Percentiles rank a stretch among this genome's conserved stretches.
Conservation (phyloP, 257 asterid species). For the Gentiana macrophylla region DNA sequence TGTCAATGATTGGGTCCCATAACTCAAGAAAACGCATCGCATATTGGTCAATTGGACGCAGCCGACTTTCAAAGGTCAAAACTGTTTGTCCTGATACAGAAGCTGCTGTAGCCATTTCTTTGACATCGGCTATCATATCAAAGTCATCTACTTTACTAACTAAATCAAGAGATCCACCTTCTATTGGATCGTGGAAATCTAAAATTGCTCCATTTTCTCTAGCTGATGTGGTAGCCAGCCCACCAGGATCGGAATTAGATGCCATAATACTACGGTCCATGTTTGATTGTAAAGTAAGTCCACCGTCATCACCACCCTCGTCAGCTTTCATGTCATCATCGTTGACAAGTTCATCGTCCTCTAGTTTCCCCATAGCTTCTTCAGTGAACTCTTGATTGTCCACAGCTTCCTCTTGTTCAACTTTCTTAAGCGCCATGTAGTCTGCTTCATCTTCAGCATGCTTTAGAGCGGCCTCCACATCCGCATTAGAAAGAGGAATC, state of each 20-base stretch:
- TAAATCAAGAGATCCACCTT: constrained; percentile 36
- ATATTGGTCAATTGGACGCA: constrained; percentile 91
- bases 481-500: constrained; percentile 55
- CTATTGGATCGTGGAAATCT: constrained; percentile 33
- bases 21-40: constrained; percentile 81
- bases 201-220: constrained; percentile 22
- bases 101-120: constrained; percentile 97
- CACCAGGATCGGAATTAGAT: constrained; percentile 27
- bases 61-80: constrained; percentile 74
- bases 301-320: constrained; percentile 43
- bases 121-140: constrained; percentile 94
- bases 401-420: constrained; percentile 98
- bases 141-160: constrained; percentile 69
- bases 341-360: constrained; percentile 81
- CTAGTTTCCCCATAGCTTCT: constrained; percentile 74
- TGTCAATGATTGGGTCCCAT: constrained; percentile 93
- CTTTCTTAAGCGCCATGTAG: constrained; percentile 96
- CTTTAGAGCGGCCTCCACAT: constrained; percentile 94
- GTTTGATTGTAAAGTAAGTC: constrained; percentile 9
- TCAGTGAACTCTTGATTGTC: constrained; percentile 98
- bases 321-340: constrained; percentile 79
- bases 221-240: constrained; percentile 23
- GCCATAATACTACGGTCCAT: not conserved
- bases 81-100: constrained; percentile 83
- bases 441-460: constrained; percentile 99